phyloP scores from a whole-genome alignment of 169 alveolate species.

The Theileria annulata region DNA sequence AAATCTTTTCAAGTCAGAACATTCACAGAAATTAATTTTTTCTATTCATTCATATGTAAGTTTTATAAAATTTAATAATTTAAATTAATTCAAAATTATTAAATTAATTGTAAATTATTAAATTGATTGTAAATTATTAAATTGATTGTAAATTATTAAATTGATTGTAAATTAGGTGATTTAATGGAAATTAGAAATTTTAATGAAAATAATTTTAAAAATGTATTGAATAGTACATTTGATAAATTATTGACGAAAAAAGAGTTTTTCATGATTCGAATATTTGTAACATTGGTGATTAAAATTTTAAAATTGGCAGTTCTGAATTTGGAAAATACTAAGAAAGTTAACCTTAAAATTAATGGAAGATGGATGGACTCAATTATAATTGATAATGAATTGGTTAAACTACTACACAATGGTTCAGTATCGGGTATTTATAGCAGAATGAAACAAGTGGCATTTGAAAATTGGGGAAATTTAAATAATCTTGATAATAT shows the following conservation, averaged over 20 bases:
- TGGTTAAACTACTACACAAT: conserved; percentile 26
- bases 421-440: conserved; percentile 55
- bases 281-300: conserved; percentile 21
- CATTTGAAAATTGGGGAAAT: background rate
- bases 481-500: background rate
- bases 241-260: background rate
- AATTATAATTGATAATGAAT: conserved; percentile 12
- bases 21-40: conserved; percentile 2
- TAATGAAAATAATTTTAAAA: conserved; percentile 5
- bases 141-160: background rate
- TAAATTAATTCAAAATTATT: too few species aligned
- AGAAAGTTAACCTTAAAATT: background rate
- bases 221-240: background rate
- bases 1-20: background rate
- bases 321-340: background rate
- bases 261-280: background rate
- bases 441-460: conserved; percentile 16
- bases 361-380: conserved; percentile 6
- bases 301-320: conserved; percentile 17
- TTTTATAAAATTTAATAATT: too few species aligned
- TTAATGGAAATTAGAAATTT: background rate
- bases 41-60: conserved; percentile 16
- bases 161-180: background rate
- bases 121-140: background rate
- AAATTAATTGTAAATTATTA: background rate